These are phyloP conservation scores for Diplotaxis tenuifolia DNA, from an alignment of 345 rosid species.

Conservation along the genomic window DNA sequence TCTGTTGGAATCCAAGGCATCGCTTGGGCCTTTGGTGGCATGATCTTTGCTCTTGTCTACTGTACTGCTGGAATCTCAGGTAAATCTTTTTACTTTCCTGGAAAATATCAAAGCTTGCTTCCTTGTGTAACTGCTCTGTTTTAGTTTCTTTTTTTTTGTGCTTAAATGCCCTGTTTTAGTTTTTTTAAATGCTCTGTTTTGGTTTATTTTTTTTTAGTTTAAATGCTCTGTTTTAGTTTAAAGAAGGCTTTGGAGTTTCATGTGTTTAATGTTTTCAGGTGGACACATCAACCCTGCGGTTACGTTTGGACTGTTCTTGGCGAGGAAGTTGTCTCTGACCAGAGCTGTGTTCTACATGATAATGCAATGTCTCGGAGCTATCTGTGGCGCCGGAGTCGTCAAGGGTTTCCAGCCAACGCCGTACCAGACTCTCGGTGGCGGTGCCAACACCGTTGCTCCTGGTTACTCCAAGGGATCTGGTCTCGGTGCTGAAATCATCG, in stretches of 20 bases:
- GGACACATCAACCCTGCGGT: constrained; percentile 53
- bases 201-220: no score
- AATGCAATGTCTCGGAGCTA: constrained; percentile 47
- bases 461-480: constrained; percentile 51
- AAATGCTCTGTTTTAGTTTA: no score
- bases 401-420: constrained; percentile 42
- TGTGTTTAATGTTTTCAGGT: constrained; percentile 19
- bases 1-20: constrained; percentile 47
- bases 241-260: no score
- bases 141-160: no score
- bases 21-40: constrained; percentile 53
- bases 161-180: no score
- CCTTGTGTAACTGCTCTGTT: no score
- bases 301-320: constrained; percentile 37
- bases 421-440: constrained; percentile 43
- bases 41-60: constrained; percentile 50
- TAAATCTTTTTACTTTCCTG: no score
- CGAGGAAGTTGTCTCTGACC: constrained; percentile 37
- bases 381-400: constrained; percentile 50
- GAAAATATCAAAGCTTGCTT: no score
- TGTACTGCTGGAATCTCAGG: constrained; percentile 47
- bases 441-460: constrained; percentile 43
- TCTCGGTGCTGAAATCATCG: constrained; percentile 45
- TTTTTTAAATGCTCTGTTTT: no score
- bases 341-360: constrained; percentile 37